Evolutionary conservation across 257 asterid genomes (phyloP), one percentile per base, ranked within the genome.

Genomic region (Plantago major): DNA sequence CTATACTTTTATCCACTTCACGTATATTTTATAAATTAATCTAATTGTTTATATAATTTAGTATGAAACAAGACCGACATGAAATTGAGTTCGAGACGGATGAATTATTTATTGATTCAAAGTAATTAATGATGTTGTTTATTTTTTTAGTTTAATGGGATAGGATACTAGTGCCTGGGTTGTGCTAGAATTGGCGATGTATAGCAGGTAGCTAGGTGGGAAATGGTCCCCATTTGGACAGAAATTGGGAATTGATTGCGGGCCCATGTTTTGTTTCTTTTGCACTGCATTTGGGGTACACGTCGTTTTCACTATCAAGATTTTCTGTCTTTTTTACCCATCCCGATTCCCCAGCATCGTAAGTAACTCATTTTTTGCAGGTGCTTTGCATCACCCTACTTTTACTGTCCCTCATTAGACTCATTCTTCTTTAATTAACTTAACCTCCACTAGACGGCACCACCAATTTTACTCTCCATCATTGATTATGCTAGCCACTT

Each of bases 321-420:
- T 53, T 53, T 53, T 11, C 42, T 33, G 40, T 33, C 40, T 33
- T 7, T 33, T 53, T 53, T 53, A 53, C 58, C 58, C 33, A 40
- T 53, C 42, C 42, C 5, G 9, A 38, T 18, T 53, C 42, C 42
- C 5, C 10, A 38, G 11, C n/a, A 19, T 46, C 1, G 13, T 9
- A 30, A 9, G 42, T 10, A 10, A 26, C 26, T 22, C 26, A 22
- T 22, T 19, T 10, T 4, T 11, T 11, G 42, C 58, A 53, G 58
- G 58, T 53, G 58, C 58, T 53, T 53, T 33, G 40, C 40, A 33
- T 53, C 58, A 53, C 42, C 33, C 33, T 53, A 53, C 58, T 53
- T 53, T 53, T 40, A 53, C 58, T 53, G 16, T 33, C 37, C 37
- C 37, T 30, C 3, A 33, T 33, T 33, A 33, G 40, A 33, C 40